Evolutionary conservation across 441 rosid species (phyloP), one percentile per base, ranked within the genome.

Genomic region (Mallotus repandus): DNA sequence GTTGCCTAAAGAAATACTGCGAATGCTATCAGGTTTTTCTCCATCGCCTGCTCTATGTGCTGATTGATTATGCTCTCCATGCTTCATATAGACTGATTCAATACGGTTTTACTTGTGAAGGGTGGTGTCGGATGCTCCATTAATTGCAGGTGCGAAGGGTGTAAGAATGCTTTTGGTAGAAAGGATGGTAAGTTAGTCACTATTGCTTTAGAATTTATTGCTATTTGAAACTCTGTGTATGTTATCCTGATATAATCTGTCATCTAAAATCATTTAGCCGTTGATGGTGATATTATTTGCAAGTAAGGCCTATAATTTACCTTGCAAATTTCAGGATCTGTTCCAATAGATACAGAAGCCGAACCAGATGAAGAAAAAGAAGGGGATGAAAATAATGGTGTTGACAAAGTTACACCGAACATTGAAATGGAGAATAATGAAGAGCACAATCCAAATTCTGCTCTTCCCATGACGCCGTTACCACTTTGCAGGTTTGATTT

Each of bases 121-220:
- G 93, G 98, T 58, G 98, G 97, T 62, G 99, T 96, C 64, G 98
- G 99, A 56, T 96, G 99, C 86, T 93, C 99, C 77, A 80, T 90
- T 74, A 92, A 89, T 82, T 96, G 99, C 76, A 84, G 99, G 79
- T 96, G 99, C 38, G 99, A 96, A 89, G 97, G 98, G 63, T 96
- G 99, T 77, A 94, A 93, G 81, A 96, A 96, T 81, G 86, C 89
- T 7, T 96, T 82, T 41, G 99, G 99, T 60, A 85, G 86, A 75
- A 96, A 94, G 83, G 93, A 96, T 63, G 98, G 98, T 96, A 74
- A 86, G 91, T 74, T 68, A 13, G 16, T 58, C 46, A 65, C 65
- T 48, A 50, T 76, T 64, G 3, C 72, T 74, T 72, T 13, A 54
- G 7, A 13, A 41, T 55, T 57, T 16, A 29, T 48, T 49, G 56